These are phyloP conservation scores for Salvia sclarea DNA, from an alignment of 305 asterid species.

Conservation along the genomic window DNA sequence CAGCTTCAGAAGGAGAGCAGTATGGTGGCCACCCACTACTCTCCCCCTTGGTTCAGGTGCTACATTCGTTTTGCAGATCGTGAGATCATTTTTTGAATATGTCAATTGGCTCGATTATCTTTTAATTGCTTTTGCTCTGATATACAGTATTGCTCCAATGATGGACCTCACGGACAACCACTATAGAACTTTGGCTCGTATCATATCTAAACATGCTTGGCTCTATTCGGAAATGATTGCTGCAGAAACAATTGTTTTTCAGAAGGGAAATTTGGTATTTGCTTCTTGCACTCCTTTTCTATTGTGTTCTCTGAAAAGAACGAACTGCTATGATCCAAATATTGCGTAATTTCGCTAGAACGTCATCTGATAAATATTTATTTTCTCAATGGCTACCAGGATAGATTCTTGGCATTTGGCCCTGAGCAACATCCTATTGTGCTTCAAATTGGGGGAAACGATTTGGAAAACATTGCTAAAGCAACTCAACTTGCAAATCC, in stretches of 20 bases:
- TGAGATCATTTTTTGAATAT: constrained; percentile 5
- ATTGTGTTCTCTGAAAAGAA: neutral
- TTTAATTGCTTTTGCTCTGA: constrained; percentile 27
- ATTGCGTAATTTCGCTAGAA: neutral
- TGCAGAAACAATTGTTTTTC: constrained; percentile 89
- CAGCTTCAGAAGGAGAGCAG: constrained; percentile 43
- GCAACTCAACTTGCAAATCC: constrained; percentile 81
- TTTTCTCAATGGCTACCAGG: constrained; percentile 56
- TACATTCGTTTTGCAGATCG: constrained; percentile 19
- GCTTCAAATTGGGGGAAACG: constrained; percentile 92
- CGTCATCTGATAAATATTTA: constrained; percentile 31
- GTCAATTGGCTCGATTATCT: constrained; percentile 1
- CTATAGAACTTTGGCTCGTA: constrained; percentile 85
- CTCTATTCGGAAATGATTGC: constrained; percentile 94
- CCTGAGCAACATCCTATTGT: constrained; percentile 94
- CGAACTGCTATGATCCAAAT: constrained; percentile 16
- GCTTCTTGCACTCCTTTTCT: constrained; percentile 17
- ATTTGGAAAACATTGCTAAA: constrained; percentile 80
- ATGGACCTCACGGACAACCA: constrained; percentile 93
- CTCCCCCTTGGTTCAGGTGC: constrained; percentile 93
- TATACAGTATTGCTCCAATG: constrained; percentile 89
- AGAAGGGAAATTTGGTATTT: constrained; percentile 80
- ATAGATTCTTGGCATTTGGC: constrained; percentile 78
- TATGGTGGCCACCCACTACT: constrained; percentile 69
- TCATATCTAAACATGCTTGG: constrained; percentile 84